Evolutionary conservation across 106 monocot species (phyloP).

Genomic region (Platanthera guangdongensis): DNA sequence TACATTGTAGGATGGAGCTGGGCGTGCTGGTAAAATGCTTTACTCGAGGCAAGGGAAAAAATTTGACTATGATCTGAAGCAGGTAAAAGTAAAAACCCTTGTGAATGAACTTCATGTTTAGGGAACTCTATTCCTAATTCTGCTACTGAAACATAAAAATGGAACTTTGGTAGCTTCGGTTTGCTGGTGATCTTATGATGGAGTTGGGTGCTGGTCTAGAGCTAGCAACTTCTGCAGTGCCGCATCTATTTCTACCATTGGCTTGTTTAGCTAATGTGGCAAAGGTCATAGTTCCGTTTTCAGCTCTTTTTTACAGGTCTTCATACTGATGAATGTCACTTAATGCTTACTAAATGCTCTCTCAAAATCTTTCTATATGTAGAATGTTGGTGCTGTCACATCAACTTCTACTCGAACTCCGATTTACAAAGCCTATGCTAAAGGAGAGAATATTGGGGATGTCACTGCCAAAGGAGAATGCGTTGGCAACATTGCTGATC

Average conservation of each 20-base stretch:
- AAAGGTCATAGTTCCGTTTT: slow-evolving; percentile 40
- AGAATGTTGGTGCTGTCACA: slow-evolving; percentile 98
- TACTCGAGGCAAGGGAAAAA: slow-evolving; percentile 98
- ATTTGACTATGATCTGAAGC: slow-evolving; percentile 97
- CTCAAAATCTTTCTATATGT: slow-evolving; percentile 7
- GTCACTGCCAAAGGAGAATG: slow-evolving; percentile 99
- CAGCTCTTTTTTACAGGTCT: not conserved
- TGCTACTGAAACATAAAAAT: not conserved
- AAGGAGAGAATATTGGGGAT: slow-evolving; percentile 98
- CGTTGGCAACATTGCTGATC: slow-evolving; percentile 95
- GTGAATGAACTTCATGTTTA: slow-evolving; percentile 1
- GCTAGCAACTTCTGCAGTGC: slow-evolving; percentile 78
- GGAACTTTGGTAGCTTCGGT: slow-evolving; percentile 61
- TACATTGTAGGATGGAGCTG: slow-evolving; percentile 81
- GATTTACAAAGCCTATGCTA: slow-evolving; percentile 97
- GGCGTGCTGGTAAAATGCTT: slow-evolving; percentile 98
- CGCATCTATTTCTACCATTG: slow-evolving; percentile 90
- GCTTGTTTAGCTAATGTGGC: slow-evolving; percentile 90
- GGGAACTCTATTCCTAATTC: not conserved
- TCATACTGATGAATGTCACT: not conserved
- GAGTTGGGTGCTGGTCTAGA: slow-evolving; percentile 97
- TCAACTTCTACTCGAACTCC: slow-evolving; percentile 96
- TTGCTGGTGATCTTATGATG: slow-evolving; percentile 88
- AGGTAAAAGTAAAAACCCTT: slow-evolving; percentile 47
- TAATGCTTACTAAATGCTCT: not conserved